A percentile compares a stretch with the other conserved stretches of the same genome.
phyloP scores from a whole-genome alignment of 2,329 filamentous ascomycete genomes.

The Nannizziopsis barbatae region DNA sequence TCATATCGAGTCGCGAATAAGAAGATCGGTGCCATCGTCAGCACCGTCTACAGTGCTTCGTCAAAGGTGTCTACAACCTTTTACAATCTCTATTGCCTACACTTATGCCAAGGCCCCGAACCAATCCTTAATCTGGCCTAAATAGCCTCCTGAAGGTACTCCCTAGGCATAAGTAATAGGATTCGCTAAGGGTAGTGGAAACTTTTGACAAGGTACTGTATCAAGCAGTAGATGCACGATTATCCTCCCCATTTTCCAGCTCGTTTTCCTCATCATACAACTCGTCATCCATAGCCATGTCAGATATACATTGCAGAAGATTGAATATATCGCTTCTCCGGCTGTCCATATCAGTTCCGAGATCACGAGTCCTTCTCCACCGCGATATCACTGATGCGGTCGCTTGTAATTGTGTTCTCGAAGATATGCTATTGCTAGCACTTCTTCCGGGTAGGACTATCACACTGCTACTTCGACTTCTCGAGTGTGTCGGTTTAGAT shows the following conservation, averaged over 20 bases:
- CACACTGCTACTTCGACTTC: conserved; percentile 22
- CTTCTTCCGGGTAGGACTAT: conserved; percentile 22
- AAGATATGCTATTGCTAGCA: conserved; percentile 6
- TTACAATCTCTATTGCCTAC: too few species aligned
- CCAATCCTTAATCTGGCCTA: too few species aligned
- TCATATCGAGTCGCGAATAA: too few species aligned
- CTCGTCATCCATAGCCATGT: not conserved
- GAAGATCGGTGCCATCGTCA: too few species aligned
- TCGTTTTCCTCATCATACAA: not conserved
- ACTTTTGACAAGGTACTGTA: too few species aligned
- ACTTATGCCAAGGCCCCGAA: too few species aligned
- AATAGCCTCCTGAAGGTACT: too few species aligned
- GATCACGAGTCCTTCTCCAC: conserved; percentile 13
- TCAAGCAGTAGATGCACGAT: not conserved
- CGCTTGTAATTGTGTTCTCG: conserved; percentile 2
- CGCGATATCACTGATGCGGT: conserved; percentile 15
- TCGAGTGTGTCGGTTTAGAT: conserved; percentile 2
- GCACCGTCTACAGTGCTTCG: too few species aligned
- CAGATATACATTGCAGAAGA: conserved; percentile 20
- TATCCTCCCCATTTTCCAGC: not conserved
- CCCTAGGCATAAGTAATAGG: too few species aligned
- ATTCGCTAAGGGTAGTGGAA: too few species aligned
- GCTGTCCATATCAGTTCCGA: conserved; percentile 15
- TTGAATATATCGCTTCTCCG: conserved; percentile 29
- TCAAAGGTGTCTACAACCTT: too few species aligned